phyloP scores from a whole-genome alignment of 176 grass and related monocot species.

The Musa beccarii region DNA sequence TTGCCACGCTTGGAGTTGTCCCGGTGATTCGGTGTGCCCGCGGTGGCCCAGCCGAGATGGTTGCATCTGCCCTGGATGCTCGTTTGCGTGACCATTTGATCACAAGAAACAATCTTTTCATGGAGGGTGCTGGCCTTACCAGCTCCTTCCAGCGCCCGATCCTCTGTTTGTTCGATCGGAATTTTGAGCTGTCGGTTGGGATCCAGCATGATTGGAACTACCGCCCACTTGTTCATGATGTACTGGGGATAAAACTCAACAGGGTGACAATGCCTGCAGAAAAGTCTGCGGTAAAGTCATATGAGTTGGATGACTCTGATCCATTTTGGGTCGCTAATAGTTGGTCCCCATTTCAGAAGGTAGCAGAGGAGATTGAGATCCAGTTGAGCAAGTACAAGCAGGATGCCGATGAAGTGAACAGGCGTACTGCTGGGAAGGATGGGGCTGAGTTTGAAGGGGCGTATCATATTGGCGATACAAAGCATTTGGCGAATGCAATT shows the following conservation, averaged over 20 bases:
- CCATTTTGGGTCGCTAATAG: conserved; percentile 76
- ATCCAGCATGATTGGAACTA: conserved; percentile 96
- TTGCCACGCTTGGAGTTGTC: conserved; percentile 58
- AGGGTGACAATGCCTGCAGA: conserved; percentile 34
- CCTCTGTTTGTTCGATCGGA: conserved; percentile 74
- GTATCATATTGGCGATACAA: conserved; percentile 86
- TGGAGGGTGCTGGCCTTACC: conserved; percentile 37
- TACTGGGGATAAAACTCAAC: conserved; percentile 73
- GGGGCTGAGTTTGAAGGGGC: conserved; percentile 90
- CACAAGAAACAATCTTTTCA: conserved; percentile 75
- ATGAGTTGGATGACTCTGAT: conserved; percentile 80
- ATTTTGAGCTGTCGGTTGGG: conserved; percentile 66
- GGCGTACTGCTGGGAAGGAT: conserved; percentile 47
- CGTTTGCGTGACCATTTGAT: conserved; percentile 72
- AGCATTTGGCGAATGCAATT: conserved; percentile 84
- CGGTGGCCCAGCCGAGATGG: conserved; percentile 81
- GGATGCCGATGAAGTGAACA: conserved; percentile 88
- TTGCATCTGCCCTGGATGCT: conserved; percentile 50
- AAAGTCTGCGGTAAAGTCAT: conserved; percentile 49
- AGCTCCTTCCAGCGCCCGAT: conserved; percentile 68
- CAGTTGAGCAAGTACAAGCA: conserved; percentile 92
- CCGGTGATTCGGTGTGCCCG: conserved; percentile 74
- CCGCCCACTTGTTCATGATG: conserved; percentile 71
- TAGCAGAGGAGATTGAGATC: conserved; percentile 65
- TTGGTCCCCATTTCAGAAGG: conserved; percentile 79